Evolutionary conservation across 202 grass and related monocot species (phyloP), one percentile per base, ranked within the genome.

Genomic region (Sporobolus alterniflorus): DNA sequence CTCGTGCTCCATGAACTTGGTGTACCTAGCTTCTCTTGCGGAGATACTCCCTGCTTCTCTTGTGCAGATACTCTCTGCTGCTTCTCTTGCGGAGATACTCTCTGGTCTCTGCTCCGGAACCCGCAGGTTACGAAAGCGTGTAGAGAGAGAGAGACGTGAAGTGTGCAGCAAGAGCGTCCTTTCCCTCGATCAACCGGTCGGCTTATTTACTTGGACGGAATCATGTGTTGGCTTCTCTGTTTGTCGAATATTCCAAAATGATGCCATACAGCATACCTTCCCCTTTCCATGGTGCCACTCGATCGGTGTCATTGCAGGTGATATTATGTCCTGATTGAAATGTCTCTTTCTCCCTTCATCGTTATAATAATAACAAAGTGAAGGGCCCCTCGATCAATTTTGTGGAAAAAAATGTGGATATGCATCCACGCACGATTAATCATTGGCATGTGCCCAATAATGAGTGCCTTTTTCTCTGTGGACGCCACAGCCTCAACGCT

Each of bases 111-210:
- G 6, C 33, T 14, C 18, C 0, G 0, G 68, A 26, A 0, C 67
- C 76, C 21, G 10, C 21, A 11, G 6, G 10, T 1, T 54, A 73
- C 33, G 1, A 13, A 30, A 17, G 30, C 40, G 5, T 29, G 3
- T 11, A 68, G 70, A 75, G 39, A 69, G 11, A 17, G 16, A 30
- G 57, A 86, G 84, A 60, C 77, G 40, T 75, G 69, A 86, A 81
- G 11, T 69, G 40, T 18, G 39, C 17, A 2, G 11, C 12, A 18
- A 3, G 21, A 31, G 42, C 9, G 20, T 15, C 34, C 12, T 80
- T 80, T 74, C 34, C 24, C 21, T 56, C 5, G 9, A 39, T 9
- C 29, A 68, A 31, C 39, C 74, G 5, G 62, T 75, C 29, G 69
- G 77, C 40, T 74, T 36, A 80, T 29, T 74, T 36, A 80, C 15